Evolutionary conservation across 768 basidiomycete genomes (phyloP), one percentile per base, ranked within the genome.

Genomic region (Terana coerulea): DNA sequence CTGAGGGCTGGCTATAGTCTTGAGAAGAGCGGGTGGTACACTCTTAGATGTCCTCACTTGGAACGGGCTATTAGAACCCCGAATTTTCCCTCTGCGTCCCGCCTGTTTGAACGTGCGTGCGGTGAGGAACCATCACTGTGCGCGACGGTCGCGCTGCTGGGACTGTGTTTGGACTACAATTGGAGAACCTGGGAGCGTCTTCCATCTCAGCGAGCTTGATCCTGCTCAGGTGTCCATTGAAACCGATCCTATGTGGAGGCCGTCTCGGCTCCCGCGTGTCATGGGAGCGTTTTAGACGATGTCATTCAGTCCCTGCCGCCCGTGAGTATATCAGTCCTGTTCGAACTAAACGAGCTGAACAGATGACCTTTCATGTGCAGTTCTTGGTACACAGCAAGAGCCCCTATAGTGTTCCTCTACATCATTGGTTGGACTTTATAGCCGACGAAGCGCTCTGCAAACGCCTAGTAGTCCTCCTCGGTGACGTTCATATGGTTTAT

Each of bases 291-390:
- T 52, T 39, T 17, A 36, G 35, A 24, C 43, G 10, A 46, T 14
- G 5, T 25, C 24, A 52, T 52, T 47, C 51, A 47, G 15, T 52
- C 35, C 14, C 15, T 24, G 17, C 19, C 15, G 51, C 51, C 34
- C 51, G 51, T 52, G 51, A 52, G 51, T 52, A 31, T 25, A 25
- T 44, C 35, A 36, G 40, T 40, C 51, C 44, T 31, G 34, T 41
- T 52, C 22, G 35, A 24, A 46, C 43, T 7, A 39, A 21, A 26
- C 29, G n/a, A 26, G 22, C 10, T 14, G 33, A 24, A 35, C 51
- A 52, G 17, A 42, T 52, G 51, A 52, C 51, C 51, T 33, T 33
- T n/a, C 21, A 11, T 21, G 40, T 41, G 36, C 31, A 17, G 24
- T 17, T 26, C 28, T 47, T 31, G 37, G 51, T 31, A 29, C 37